phyloP scores from a whole-genome alignment of 192 early-diverging fungal genomes.

The Entomortierella parvispora region DNA sequence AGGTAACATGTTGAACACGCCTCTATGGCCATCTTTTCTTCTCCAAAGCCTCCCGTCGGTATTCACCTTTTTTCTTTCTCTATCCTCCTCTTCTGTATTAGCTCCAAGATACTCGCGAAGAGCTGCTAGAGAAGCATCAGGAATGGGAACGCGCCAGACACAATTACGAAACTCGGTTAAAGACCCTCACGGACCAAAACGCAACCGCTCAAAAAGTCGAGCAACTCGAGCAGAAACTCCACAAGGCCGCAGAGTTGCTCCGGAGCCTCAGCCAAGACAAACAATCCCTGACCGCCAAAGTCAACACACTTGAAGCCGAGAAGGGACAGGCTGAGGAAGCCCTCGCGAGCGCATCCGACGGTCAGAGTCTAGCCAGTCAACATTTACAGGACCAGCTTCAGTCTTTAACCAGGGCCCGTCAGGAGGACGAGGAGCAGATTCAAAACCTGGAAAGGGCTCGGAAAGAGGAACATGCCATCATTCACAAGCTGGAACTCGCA shows the following conservation, averaged over 20 bases:
- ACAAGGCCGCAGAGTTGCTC: conserved; percentile 25
- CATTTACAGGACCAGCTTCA: no score
- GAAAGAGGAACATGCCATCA: no score
- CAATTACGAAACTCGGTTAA: conserved; percentile 38
- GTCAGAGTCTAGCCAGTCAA: no score
- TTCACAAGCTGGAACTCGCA: no score
- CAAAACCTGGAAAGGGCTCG: no score
- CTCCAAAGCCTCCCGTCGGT: no score
- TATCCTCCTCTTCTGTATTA: neutral
- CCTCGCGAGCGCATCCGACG: no score
- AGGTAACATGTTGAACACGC: conserved; percentile 15
- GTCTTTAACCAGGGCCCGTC: no score
- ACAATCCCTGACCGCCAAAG: conserved; percentile 13
- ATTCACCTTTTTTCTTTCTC: neutral
- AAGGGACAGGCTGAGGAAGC: no score
- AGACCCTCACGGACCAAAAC: conserved; percentile 29
- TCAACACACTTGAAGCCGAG: conserved; percentile 3
- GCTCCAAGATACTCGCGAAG: conserved; percentile 27
- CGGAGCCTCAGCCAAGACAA: conserved; percentile 31
- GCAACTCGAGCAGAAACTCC: conserved; percentile 30
- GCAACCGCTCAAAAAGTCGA: conserved; percentile 42
- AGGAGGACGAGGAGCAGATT: no score
- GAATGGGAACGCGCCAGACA: conserved; percentile 43
- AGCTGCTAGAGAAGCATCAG: conserved; percentile 24
- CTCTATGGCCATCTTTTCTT: no score